Conservation (phyloP, 2,329 filamentous ascomycete species). For the Fusarium sp. region DNA sequence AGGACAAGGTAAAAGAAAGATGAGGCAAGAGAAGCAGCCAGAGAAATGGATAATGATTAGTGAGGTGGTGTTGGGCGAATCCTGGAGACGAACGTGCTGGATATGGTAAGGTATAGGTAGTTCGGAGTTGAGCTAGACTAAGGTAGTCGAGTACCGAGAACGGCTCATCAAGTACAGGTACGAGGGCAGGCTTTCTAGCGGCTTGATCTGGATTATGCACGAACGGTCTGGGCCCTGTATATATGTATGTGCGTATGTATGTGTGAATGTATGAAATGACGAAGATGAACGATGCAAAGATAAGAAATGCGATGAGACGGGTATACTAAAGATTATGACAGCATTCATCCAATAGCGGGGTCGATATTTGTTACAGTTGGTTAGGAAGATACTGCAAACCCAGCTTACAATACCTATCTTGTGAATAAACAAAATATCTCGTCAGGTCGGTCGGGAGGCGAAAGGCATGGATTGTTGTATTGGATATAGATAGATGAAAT, state of each 20-base stretch:
- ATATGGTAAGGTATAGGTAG: slow-evolving; percentile 31
- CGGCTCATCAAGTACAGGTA: slow-evolving; percentile 30
- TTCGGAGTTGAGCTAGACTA: slow-evolving; percentile 26
- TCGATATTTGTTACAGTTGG: slow-evolving; percentile 20
- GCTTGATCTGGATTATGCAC: slow-evolving; percentile 21
- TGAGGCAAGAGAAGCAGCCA: slow-evolving; percentile 23
- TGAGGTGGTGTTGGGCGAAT: slow-evolving; percentile 33
- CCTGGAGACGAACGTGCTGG: slow-evolving; percentile 31
- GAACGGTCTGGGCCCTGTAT: slow-evolving; percentile 25
- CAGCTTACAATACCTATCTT: neutral
- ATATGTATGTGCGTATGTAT: neutral
- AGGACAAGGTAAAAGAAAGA: slow-evolving; percentile 15
- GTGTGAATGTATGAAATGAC: slow-evolving; percentile 7
- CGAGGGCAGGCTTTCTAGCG: slow-evolving; percentile 7
- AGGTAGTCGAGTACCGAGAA: slow-evolving; percentile 19
- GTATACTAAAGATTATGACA: slow-evolving; percentile 15
- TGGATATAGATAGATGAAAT: neutral
- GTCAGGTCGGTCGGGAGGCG: slow-evolving; percentile 7
- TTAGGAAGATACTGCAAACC: neutral
- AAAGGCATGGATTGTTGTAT: neutral
- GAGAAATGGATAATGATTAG: slow-evolving; percentile 27
- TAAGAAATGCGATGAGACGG: neutral
- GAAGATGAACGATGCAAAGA: slow-evolving; percentile 20
- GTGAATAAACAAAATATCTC: neutral
- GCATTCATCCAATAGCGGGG: slow-evolving; percentile 24